Base-by-base conservation (phyloP, 495 filamentous ascomycete species). In the Neurospora discreta region DNA sequence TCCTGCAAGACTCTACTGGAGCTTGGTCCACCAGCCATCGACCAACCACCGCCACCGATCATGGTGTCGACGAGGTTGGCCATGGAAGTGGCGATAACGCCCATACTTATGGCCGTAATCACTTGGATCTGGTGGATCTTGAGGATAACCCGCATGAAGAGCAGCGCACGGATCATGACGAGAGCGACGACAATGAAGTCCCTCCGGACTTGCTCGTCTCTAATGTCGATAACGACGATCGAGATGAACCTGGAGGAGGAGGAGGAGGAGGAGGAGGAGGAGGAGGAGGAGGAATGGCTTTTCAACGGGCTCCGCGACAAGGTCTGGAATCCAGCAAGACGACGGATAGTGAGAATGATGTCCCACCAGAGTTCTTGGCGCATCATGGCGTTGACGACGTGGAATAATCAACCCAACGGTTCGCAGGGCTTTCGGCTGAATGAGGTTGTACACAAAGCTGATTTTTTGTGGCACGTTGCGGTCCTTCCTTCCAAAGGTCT, bases 301-400 rank as follows among this genome's bases (percentile, higher is more conserved):
- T 65, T 15, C 52, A 3, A 11, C 39, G 52, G 2, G 26, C 26
- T 33, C 16, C 52, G 52, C 52, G 69, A 2, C 67, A 68, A 33
- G 70, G 70, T 20, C 72, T 65, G 8, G 36, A 39, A 8, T 42
- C 73, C 38, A 78, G 70, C 75, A 78, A 68, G 60, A 78, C 80
- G 68, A 76, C 80, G 60, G 76, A 76, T 43, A 81, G 79, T 46
- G 81, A 72, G 69, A 83, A 84, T 40, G 79, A 80, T 40, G 77
- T 84, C 11, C 81, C 83, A 26, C 77, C 77, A 0, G 83, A 84
- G 69, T 79, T 85, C 68, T 71, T 85, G 26, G 74, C 75, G 23
- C 52, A 65, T 15, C 52, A 73, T 52, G 69, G 39, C 39, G 33
- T 18, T 7, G 69, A 58, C 44, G 74, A 75, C 23, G 46, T 72